Conservation (phyloP, 768 basidiomycete species). For the Rubroboletus satanas region DNA sequence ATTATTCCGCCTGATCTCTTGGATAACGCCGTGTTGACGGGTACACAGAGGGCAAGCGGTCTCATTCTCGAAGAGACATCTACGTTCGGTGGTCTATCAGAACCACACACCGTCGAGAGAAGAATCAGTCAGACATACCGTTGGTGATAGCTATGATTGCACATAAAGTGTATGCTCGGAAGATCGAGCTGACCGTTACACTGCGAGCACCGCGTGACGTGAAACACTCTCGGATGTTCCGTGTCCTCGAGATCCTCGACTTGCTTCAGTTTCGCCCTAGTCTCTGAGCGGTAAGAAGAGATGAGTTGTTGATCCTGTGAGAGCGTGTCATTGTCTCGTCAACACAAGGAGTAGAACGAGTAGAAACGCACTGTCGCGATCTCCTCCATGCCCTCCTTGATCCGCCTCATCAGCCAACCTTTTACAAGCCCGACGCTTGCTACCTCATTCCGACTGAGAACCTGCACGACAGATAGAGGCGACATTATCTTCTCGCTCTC, state of each 20-base stretch:
- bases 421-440: conserved; percentile 91
- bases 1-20: conserved; percentile 86
- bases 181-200: conserved; percentile 90
- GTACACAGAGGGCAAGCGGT: conserved; percentile 89
- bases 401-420: conserved; percentile 81
- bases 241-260: conserved; percentile 78
- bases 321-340: neutral
- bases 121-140: conserved; percentile 36
- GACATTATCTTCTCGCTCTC: conserved; percentile 82
- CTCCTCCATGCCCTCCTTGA: conserved; percentile 68
- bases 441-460: conserved; percentile 83
- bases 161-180: conserved; percentile 96
- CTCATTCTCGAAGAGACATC: conserved; percentile 87
- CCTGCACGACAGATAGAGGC: conserved; percentile 84
- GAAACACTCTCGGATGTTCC: conserved; percentile 81
- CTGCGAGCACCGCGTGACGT: conserved; percentile 88
- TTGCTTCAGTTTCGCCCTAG: conserved; percentile 71
- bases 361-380: conserved; percentile 61
- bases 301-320: conserved; percentile 80
- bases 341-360: neutral
- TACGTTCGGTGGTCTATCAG: conserved; percentile 27
- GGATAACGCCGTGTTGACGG: conserved; percentile 80
- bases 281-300: conserved; percentile 85
- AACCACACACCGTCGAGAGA: neutral
- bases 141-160: conserved; percentile 95